Evolutionary conservation across 192 early-diverging fungal genomes (phyloP).

Genomic region (Polychytrium aggregatum): DNA sequence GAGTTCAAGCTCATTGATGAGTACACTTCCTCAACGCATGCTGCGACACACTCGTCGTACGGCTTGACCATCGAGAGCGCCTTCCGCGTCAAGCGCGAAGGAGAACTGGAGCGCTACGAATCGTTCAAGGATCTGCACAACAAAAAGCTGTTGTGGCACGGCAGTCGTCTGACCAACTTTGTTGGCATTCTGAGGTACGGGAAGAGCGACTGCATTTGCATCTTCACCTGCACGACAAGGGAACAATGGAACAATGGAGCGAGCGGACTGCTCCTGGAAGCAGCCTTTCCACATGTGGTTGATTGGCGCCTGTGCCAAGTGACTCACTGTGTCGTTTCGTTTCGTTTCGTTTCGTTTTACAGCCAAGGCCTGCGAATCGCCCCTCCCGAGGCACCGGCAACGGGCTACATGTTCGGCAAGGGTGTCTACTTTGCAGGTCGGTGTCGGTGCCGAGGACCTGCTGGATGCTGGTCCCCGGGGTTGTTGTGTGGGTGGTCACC

Average conservation of each 20-base stretch:
- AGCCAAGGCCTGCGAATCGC: slow-evolving; percentile 40
- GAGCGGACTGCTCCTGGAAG: too few relatives aligned
- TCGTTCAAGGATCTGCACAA: neutral
- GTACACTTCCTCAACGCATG: slow-evolving; percentile 52
- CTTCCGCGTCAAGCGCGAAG: slow-evolving; percentile 16
- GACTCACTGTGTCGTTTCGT: too few relatives aligned
- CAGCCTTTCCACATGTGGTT: too few relatives aligned
- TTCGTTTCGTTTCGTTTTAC: neutral
- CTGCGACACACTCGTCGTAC: slow-evolving; percentile 35
- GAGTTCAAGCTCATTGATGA: slow-evolving; percentile 45
- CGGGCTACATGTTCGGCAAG: slow-evolving; percentile 61
- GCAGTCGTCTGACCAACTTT: slow-evolving; percentile 52
- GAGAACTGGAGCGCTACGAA: slow-evolving; percentile 5
- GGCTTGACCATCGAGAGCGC: slow-evolving; percentile 19
- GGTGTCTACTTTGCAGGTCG: slow-evolving; percentile 78
- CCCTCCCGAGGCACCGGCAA: slow-evolving; percentile 55
- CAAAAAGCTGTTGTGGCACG: slow-evolving; percentile 14
- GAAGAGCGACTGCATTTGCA: too few relatives aligned
- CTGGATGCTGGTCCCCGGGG: too few relatives aligned
- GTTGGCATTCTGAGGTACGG: slow-evolving; percentile 59
- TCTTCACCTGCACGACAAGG: too few relatives aligned
- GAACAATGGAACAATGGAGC: too few relatives aligned
- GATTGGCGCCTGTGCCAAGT: too few relatives aligned
- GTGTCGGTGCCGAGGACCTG: too few relatives aligned
- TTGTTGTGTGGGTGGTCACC: too few relatives aligned